A percentile compares a stretch with the other conserved stretches of the same genome.
Evolutionary conservation across 306 rosid genomes (phyloP).

Genomic region (Cercis canadensis): DNA sequence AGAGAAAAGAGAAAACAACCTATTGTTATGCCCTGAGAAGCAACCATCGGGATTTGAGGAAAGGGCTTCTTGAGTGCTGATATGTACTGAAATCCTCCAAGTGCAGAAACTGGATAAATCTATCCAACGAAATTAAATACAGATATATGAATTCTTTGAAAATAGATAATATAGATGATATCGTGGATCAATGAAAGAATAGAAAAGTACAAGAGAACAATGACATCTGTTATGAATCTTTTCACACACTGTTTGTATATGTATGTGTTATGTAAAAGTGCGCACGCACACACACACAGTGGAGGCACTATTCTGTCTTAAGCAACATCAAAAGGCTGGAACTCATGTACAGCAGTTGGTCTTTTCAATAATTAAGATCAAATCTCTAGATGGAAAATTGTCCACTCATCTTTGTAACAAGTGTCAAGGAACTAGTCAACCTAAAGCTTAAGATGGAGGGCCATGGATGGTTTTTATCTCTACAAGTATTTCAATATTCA

Average conservation of each 20-base stretch:
- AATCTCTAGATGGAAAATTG: background rate
- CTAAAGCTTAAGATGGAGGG: background rate
- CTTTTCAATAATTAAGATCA: no score
- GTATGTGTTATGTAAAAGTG: no score
- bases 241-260: background rate
- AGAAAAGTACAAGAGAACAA: background rate
- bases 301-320: no score
- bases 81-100: slow-evolving; percentile 76
- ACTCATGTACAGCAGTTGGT: no score
- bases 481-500: background rate
- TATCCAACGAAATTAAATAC: slow-evolving; percentile 44
- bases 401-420: slow-evolving; percentile 15
- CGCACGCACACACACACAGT: no score
- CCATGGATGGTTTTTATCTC: background rate
- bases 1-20: slow-evolving; percentile 52
- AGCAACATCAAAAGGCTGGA: no score
- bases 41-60: slow-evolving; percentile 80
- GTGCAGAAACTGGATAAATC: slow-evolving; percentile 92
- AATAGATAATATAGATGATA: slow-evolving; percentile 31
- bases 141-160: background rate
- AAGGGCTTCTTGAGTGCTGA: slow-evolving; percentile 86
- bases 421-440: no score
- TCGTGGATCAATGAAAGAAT: background rate
- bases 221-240: background rate
- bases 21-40: slow-evolving; percentile 85